phyloP scores from a whole-genome alignment of 192 early-diverging fungal species.

The Podila epicladia region DNA sequence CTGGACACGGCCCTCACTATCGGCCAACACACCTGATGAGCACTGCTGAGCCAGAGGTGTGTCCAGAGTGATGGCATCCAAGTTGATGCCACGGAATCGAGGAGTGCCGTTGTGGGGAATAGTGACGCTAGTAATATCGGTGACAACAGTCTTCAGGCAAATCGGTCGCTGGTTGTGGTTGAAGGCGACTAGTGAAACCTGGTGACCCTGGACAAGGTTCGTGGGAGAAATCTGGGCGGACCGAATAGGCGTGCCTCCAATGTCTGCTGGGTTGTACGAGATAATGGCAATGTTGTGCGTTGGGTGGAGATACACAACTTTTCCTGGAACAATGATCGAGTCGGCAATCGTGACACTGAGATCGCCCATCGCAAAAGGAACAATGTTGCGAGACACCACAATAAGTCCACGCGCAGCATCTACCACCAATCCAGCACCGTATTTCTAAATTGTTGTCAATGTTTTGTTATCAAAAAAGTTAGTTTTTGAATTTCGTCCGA shows the following conservation, averaged over 20 bases:
- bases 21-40: slow-evolving; percentile 76
- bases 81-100: slow-evolving; percentile 69
- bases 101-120: slow-evolving; percentile 61
- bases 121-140: slow-evolving; percentile 65
- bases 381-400: slow-evolving; percentile 80
- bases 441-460: slow-evolving; percentile 35
- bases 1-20: slow-evolving; percentile 71
- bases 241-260: slow-evolving; percentile 79
- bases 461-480: too few species aligned
- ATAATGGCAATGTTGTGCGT: slow-evolving; percentile 89
- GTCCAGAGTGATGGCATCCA: slow-evolving; percentile 85
- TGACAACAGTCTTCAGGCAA: slow-evolving; percentile 71
- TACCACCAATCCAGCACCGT: slow-evolving; percentile 82
- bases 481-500: too few species aligned
- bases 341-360: slow-evolving; percentile 85
- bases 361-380: slow-evolving; percentile 82
- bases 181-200: slow-evolving; percentile 66
- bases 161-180: slow-evolving; percentile 66
- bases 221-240: slow-evolving; percentile 66
- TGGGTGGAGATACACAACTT: slow-evolving; percentile 86
- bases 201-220: slow-evolving; percentile 71
- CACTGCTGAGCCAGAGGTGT: slow-evolving; percentile 86
- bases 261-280: slow-evolving; percentile 80
- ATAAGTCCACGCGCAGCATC: slow-evolving; percentile 85
- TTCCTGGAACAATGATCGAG: slow-evolving; percentile 84